Conservation (phyloP, 2,329 filamentous ascomycete genomes). For the Thielaviopsis ethacetica region DNA sequence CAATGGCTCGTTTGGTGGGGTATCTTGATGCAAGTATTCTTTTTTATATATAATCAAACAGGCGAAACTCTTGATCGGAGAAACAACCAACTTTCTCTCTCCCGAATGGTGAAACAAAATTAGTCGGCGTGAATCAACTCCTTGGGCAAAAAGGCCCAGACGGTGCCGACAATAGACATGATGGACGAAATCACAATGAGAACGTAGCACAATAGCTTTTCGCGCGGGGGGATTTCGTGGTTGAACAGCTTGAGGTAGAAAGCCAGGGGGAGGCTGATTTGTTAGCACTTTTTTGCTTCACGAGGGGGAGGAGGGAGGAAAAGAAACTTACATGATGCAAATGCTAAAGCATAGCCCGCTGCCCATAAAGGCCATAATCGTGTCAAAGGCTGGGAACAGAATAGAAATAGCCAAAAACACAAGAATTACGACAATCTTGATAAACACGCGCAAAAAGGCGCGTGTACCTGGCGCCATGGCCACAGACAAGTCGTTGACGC, state of each 20-base stretch:
- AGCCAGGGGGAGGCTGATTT: conserved; percentile 48
- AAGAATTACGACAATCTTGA: conserved; percentile 52
- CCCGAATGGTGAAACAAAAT: neutral
- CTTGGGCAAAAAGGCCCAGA: conserved; percentile 78
- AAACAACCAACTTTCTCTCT: neutral
- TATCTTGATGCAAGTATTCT: neutral
- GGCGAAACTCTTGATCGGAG: neutral
- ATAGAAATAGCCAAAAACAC: conserved; percentile 60
- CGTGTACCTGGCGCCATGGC: conserved; percentile 23
- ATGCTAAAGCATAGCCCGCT: conserved; percentile 85
- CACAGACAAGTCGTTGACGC: conserved; percentile 38
- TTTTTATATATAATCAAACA: neutral
- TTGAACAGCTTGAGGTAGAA: conserved; percentile 88
- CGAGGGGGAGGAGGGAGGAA: neutral
- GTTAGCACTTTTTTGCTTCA: neutral
- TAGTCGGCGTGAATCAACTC: conserved; percentile 44
- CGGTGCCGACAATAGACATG: conserved; percentile 61
- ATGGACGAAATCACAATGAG: conserved; percentile 53
- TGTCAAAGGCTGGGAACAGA: conserved; percentile 61
- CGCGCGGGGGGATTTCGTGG: conserved; percentile 44
- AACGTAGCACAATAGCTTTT: conserved; percentile 50
- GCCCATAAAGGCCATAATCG: conserved; percentile 82
- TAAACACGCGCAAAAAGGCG: conserved; percentile 23
- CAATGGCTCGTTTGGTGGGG: too few species aligned
- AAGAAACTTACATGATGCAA: conserved; percentile 52